Base-by-base conservation (phyloP, 2,329 filamentous ascomycete species). In the Beauveria pseudobassiana region DNA sequence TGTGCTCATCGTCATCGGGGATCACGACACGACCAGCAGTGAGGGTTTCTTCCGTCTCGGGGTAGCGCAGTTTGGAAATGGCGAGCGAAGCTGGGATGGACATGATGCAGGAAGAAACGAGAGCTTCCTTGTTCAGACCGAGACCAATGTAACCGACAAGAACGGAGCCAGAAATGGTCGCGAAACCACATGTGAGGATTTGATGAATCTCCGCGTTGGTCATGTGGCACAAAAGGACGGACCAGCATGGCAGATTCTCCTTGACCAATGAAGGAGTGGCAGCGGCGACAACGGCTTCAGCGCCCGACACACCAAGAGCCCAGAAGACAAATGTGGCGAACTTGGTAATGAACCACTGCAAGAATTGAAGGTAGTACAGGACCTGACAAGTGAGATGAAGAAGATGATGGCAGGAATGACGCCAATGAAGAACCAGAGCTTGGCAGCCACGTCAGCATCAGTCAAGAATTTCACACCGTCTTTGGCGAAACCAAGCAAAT, bases 351-450 rank as follows among this genome's bases (percentile, higher is more conserved):
- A 93, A 91, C 92, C 93, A 96, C 76, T 96, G 92, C 59, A 96
- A 78, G 65, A 92, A 80, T 2, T 89, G 89, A 68, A 87, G 81
- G 78, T 93, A 89, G 78, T 90, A 96, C 49, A 96, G 76, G 16
- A 96, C 84, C 75, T 96, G 90, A 96, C 91, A n/a, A 96, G 80
- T 1, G 92, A 86, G 63, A 96, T 89, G 84, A 97, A 96, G 85
- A 96, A 97, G 78, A 96, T 91, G 75, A 97, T 96, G 69, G 93
- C 87, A 0, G 93, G 91, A n/a, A 96, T 82, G 64, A 96, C 91
- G 55, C 81, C 78, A 55, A 88, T 81, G 65, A 96, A 80, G 82
- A 96, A 96, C 83, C 82, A 91, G 4, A 69, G 67, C 1, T 80
- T 69, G 3, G 74, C 42, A 16, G 78, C 76, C 0, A 86, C 88